Evolutionary conservation across 805 yeast species (phyloP).

Genomic region (Barnettozyma populi): DNA sequence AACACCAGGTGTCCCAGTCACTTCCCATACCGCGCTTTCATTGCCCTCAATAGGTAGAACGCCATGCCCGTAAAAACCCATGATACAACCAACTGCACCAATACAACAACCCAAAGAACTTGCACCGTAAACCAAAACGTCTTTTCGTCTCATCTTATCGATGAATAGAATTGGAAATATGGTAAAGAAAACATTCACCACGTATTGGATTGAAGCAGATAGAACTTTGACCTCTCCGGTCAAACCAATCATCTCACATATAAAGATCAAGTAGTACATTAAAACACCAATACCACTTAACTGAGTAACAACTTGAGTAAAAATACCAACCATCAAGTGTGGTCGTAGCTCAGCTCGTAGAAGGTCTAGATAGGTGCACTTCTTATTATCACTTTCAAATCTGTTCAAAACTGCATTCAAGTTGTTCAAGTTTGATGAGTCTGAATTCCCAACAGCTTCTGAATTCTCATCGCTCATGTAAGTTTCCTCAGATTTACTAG

Average conservation of each 20-base stretch:
- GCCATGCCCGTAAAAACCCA: constrained; percentile 32
- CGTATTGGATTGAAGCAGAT: constrained; percentile 36
- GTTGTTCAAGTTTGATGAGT: constrained; percentile 14
- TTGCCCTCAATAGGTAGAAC: constrained; percentile 30
- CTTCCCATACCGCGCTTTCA: constrained; percentile 30
- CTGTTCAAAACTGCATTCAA: constrained; percentile 20
- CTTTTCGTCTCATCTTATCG: constrained; percentile 42
- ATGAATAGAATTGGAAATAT: constrained; percentile 38
- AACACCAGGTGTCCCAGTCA: constrained; percentile 36
- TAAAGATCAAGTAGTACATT: constrained; percentile 38
- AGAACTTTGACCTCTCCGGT: constrained; percentile 28
- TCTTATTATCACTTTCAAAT: constrained; percentile 23
- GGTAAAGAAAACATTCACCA: constrained; percentile 36
- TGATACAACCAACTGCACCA: constrained; percentile 29
- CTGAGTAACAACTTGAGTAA: constrained; percentile 39
- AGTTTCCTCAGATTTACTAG: constrained; percentile 6
- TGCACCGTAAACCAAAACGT: constrained; percentile 40
- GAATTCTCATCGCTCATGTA: not conserved
- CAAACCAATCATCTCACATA: constrained; percentile 45
- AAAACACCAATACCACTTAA: constrained; percentile 39
- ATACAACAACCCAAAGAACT: constrained; percentile 32
- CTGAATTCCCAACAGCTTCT: not conserved
- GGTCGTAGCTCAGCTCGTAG: constrained; percentile 30
- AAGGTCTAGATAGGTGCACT: constrained; percentile 28
- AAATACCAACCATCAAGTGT: constrained; percentile 33